Base-by-base conservation (phyloP, 768 basidiomycete genomes). In the Collybia nuda region DNA sequence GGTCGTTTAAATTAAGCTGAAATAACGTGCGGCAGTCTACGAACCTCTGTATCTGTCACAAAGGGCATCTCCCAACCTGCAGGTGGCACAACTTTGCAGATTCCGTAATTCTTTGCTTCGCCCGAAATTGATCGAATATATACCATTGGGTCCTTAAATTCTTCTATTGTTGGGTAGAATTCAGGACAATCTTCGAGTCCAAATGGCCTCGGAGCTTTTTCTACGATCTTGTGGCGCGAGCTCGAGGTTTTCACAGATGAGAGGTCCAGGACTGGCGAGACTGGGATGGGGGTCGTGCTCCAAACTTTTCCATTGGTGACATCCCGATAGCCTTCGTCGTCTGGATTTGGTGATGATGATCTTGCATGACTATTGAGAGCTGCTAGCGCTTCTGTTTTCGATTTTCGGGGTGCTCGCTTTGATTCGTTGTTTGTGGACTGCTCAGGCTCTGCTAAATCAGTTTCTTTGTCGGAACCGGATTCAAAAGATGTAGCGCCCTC, bases 61-160 rank as follows among this genome's bases (percentile, higher is more conserved):
- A 97, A 98, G 6, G 96, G 92, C 86, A 97, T 96, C 59, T 88
- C 81, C 97, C 97, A 99, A 18, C 81, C 88, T 49, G 79, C 76
- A 1, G 97, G 97, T 54, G 97, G 97, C 21, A 98, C 81, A 50
- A 99, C 84, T 75, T 99, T 99, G 74, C 92, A 95, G 60, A 99
- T 93, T 21, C 97, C 97, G 63, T 81, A 92, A 42, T 81, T 70
- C 63, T 75, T 78, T 0, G 88, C 96, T 26, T 75, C 69, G 45
- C 82, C 81, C 17, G 85, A 79, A 56, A 95, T 88, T 51, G 84
- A 84, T 65, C 81, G 83, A 67, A 99, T 90, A 69, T 98, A 99
- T 39, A 81, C 80, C 88, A 97, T 88, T 32, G 96, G 93, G 71
- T 98, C 92, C 64, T 81, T 84, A 69, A 94, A 99, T 68, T 99